phyloP scores from a whole-genome alignment of 2,329 filamentous ascomycete genomes.

The Epichloe uncinata region DNA sequence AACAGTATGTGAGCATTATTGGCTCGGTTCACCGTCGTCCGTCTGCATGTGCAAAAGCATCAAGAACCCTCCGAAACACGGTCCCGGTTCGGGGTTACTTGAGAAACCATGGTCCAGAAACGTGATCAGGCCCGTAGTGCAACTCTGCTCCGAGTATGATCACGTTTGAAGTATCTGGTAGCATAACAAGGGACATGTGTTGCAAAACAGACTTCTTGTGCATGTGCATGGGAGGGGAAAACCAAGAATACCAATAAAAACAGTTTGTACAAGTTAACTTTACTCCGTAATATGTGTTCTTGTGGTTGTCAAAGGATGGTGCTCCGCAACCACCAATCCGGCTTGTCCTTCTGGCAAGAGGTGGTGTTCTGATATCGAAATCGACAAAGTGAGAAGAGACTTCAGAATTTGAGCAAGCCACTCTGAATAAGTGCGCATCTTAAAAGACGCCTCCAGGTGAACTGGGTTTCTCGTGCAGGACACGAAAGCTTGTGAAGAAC shows the following conservation, averaged over 20 bases:
- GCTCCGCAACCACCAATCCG: neutral
- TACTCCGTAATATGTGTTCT: no score
- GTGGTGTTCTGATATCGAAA: neutral
- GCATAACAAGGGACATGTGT: neutral
- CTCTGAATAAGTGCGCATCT: neutral
- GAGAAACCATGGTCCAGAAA: neutral
- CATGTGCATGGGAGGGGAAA: neutral
- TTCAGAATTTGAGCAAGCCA: neutral
- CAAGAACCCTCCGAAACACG: neutral
- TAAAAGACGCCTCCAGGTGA: neutral
- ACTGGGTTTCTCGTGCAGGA: neutral
- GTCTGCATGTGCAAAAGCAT: neutral
- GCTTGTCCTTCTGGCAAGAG: neutral
- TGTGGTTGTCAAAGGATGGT: no score
- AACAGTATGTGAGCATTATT: neutral
- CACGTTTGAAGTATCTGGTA: constrained; percentile 3
- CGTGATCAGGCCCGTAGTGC: neutral
- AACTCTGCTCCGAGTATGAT: neutral
- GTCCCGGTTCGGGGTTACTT: neutral
- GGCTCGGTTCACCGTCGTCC: neutral
- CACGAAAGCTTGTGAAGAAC: neutral
- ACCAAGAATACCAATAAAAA: no score
- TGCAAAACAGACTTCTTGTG: neutral
- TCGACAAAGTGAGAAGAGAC: neutral
- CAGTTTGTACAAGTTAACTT: no score